A percentile compares a stretch with the other conserved stretches of the same genome.
Conservation (phyloP, 768 basidiomycete species). For the Tricholomella constricta region DNA sequence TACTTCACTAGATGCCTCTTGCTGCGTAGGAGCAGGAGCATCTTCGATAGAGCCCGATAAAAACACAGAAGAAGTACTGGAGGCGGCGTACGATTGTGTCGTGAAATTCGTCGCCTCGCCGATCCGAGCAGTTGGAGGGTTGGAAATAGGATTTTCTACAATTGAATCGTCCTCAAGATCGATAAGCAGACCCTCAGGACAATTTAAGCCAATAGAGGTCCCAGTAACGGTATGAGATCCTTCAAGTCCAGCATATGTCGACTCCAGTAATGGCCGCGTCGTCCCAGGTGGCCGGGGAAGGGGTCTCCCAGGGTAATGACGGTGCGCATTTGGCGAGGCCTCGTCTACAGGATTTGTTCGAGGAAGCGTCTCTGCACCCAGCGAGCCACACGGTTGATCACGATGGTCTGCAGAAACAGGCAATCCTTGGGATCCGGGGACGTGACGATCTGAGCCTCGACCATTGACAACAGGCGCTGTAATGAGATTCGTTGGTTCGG, state of each 20-base stretch:
- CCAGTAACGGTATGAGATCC: slow-evolving; percentile 15
- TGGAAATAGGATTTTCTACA: not conserved
- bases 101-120: not conserved
- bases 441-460: not conserved
- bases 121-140: not conserved
- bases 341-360: slow-evolving; percentile 19
- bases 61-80: slow-evolving; percentile 21
- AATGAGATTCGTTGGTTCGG: not conserved
- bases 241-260: slow-evolving; percentile 34
- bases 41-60: slow-evolving; percentile 18
- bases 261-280: slow-evolving; percentile 31
- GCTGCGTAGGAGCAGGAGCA: not conserved
- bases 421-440: not conserved
- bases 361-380: not conserved
- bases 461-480: not conserved
- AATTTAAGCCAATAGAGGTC: slow-evolving; percentile 19
- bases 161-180: slow-evolving; percentile 47
- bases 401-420: not conserved
- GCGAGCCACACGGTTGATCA: not conserved
- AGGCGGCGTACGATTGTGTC: slow-evolving; percentile 6
- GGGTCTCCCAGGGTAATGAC: slow-evolving; percentile 58
- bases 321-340: slow-evolving; percentile 29
- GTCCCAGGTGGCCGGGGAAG: slow-evolving; percentile 47
- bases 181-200: slow-evolving; percentile 57
- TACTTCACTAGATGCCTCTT: not conserved